phyloP scores from a whole-genome alignment of 768 basidiomycete species.

The Leucosporidium scottii region DNA sequence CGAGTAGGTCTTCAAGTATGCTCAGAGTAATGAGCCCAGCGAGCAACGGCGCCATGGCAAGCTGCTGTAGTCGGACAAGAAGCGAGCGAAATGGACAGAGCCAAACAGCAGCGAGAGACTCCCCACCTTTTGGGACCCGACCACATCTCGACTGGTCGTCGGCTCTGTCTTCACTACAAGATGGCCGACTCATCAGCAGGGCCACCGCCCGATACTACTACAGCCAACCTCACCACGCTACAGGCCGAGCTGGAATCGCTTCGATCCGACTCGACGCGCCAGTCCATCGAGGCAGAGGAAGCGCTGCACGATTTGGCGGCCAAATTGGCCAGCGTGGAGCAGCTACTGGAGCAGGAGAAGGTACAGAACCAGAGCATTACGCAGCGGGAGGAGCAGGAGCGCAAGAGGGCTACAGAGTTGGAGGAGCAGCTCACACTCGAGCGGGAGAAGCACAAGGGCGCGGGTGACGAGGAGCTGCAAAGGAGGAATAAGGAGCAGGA shows the following conservation, averaged over 20 bases:
- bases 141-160: too few relatives aligned
- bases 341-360: not conserved
- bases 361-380: not conserved
- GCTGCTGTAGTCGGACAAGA: too few relatives aligned
- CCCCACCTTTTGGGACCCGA: too few relatives aligned
- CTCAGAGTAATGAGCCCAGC: too few relatives aligned
- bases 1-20: too few relatives aligned
- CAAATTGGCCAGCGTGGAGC: not conserved
- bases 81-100: too few relatives aligned
- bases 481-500: not conserved
- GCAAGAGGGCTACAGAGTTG: not conserved
- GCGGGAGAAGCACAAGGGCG: not conserved
- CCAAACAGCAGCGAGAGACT: too few relatives aligned
- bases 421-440: not conserved
- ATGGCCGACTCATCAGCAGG: too few relatives aligned
- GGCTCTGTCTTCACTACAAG: too few relatives aligned
- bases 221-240: not conserved
- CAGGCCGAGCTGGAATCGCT: constrained; percentile 17
- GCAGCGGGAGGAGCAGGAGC: not conserved
- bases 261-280: constrained; percentile 12
- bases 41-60: too few relatives aligned
- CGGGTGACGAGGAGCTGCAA: not conserved
- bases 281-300: constrained; percentile 26
- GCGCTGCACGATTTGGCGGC: constrained; percentile 24
- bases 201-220: too few relatives aligned